Base-by-base conservation (phyloP, 768 basidiomycete genomes). In the Sarcomyxa edulis region DNA sequence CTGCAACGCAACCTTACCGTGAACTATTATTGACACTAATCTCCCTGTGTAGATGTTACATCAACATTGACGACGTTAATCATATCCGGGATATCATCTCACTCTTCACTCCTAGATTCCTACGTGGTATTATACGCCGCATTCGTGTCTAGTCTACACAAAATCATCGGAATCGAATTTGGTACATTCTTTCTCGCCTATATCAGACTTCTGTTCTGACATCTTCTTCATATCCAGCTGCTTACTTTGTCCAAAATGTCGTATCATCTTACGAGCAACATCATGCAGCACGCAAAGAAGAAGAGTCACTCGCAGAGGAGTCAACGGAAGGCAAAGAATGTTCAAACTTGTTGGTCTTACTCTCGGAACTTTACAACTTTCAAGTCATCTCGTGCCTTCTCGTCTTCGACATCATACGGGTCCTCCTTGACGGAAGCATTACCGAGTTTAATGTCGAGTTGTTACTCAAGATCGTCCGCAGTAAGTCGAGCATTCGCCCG, bases 321-420 rank as follows among this genome's bases (percentile, higher is more conserved):
- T 67, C 68, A 15, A 65, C 61, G 2, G 56, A 64, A 5, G 88
- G 91, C 21, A 99, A 98, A 61, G 90, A 95, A 54, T 81, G 81
- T 47, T 80, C 85, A 7, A 98, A 99, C 55, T 62, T 99, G 23
- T 72, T 95, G 28, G 77, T 89, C 1, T 73, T 98, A 16, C 62
- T 97, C 15, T 87, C 91, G 2, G 93, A 97, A 55, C 65, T 99
- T 14, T 98, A 97, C 67, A 97, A 97, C 55, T 93, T 97, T 54
- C 88, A 92, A 62, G 89, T 97, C 16, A 76, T 98, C 37, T 89
- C 89, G 3, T 90, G 81, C 40, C 64, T 84, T 8, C 70, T 98
- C n/a, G 64, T 97, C 32, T 98, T 92, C 60, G 96, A 97, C 53
- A 58, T 97, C 33, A 82, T 98, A 47, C 80, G 86, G 6, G 68